Base-by-base conservation (phyloP, 2,329 filamentous ascomycete species). In the Fonsecaea pedrosoi region DNA sequence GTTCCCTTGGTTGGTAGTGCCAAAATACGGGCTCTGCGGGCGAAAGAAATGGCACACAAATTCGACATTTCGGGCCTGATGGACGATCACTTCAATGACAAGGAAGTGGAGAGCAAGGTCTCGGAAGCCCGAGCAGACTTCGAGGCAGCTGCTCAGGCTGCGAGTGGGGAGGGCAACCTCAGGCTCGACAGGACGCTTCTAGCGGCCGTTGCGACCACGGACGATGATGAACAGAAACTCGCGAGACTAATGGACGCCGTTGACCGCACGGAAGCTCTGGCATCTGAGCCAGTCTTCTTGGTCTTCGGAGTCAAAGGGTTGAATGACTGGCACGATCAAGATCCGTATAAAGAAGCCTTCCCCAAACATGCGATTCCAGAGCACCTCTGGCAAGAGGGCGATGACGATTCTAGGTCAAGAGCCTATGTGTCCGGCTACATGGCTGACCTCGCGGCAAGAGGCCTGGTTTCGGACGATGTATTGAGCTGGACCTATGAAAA, bases 371-470 rank as follows among this genome's bases (percentile, higher is more conserved):
- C 73, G 2, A 75, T 81, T 54, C 57, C 71, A 2, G 69, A 76
- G 7, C 71, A 69, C 5, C 75, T 77, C 4, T 78, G 75, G 70
- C 61, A 77, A 37, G 69, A 64, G 21, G 72, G 72, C 56, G 68
- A 82, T 62, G 70, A 75, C 73, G 82, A 86, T 37, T 78, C 83
- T 0, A 83, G 89, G 58, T 81, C 86, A 62, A 85, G 88, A 70
- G 81, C 86, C 42, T 85, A 92, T 61, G 77, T 87, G 30, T 88
- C 86, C 21, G 90, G 90, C 1, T 78, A 90, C 64, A 82, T 88
- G 1, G 83, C 86, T 63, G 83, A 86, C 54, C 79, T 89, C 13
- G 78, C 86, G 15, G 73, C 75, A 4, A 79, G 79, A 45, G 75
- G 77, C 12, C 70, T 74, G 2, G 75, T 92, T 12, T 87, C 90